A percentile compares a stretch with the other conserved stretches of the same genome.
These are phyloP conservation scores for Lichtheimia ornata DNA, from an alignment of 371 early-diverging fungal species.

Conservation along the genomic window DNA sequence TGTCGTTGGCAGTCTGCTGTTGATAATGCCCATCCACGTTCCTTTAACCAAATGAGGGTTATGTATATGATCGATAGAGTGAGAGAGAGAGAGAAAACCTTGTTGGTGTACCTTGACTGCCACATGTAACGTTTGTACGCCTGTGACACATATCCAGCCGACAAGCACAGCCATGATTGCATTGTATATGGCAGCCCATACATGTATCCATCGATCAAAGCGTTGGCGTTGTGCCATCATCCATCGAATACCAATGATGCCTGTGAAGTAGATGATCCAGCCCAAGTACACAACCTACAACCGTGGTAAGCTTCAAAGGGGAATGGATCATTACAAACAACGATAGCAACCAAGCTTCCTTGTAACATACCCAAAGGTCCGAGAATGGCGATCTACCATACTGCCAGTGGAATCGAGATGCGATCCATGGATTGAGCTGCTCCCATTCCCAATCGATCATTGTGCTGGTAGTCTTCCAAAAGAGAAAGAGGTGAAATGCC, in stretches of 20 bases:
- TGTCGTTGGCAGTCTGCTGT: slow-evolving; percentile 2
- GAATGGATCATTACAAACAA: too few relatives aligned
- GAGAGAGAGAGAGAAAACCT: background rate
- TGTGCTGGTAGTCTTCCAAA: too few relatives aligned
- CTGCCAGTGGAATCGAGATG: slow-evolving; percentile 17
- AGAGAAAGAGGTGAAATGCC: too few relatives aligned
- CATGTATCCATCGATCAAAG: slow-evolving; percentile 8
- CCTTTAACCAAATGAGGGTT: background rate
- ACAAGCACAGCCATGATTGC: slow-evolving; percentile 11
- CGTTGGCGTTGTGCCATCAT: slow-evolving; percentile 26
- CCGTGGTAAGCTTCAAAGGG: too few relatives aligned
- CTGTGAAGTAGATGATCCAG: slow-evolving; percentile 22
- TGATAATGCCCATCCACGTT: slow-evolving; percentile 1
- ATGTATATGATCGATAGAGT: too few relatives aligned
- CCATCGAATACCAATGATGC: slow-evolving; percentile 22
- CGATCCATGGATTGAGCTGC: slow-evolving; percentile 3
- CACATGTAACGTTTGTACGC: background rate
- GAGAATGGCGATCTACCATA: slow-evolving; percentile 25
- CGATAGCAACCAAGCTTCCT: too few relatives aligned
- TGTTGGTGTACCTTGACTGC: background rate
- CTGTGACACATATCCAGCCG: slow-evolving; percentile 8
- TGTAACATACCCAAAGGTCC: slow-evolving; percentile 11
- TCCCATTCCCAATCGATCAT: slow-evolving; percentile 8
- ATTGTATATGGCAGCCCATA: slow-evolving; percentile 10
- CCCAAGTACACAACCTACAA: slow-evolving; percentile 11